Evolutionary conservation across 441 rosid genomes (phyloP).

Genomic region (Adansonia madagascariensis): DNA sequence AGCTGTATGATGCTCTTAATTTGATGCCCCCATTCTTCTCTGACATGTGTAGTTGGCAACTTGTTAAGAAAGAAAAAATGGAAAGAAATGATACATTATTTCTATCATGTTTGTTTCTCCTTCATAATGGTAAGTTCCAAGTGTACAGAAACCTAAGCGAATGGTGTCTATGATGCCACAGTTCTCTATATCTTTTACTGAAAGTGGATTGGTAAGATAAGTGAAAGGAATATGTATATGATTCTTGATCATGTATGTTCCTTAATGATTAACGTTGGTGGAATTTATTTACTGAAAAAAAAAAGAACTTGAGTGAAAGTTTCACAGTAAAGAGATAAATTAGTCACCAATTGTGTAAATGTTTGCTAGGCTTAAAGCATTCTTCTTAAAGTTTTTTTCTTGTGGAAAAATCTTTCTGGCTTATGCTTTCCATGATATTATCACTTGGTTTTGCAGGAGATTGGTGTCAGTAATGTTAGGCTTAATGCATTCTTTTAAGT

Average conservation of each 20-base stretch:
- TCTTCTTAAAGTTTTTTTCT: conserved; percentile 4
- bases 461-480: conserved; percentile 27
- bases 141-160: neutral
- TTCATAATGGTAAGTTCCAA: neutral
- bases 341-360: neutral
- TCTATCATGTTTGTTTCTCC: neutral
- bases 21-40: conserved; percentile 7
- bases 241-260: neutral
- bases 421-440: conserved; percentile 10
- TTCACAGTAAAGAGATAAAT: neutral
- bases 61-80: neutral
- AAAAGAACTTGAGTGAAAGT: neutral
- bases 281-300: neutral
- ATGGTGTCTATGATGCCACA: conserved; percentile 8
- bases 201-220: neutral
- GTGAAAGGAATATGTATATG: neutral
- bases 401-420: neutral
- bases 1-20: neutral
- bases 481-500: neutral
- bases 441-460: conserved; percentile 63
- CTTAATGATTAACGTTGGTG: conserved; percentile 10
- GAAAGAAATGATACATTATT: neutral
- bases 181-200: neutral
- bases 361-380: neutral
- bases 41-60: neutral